Conservation (phyloP, 495 filamentous ascomycete species). For the Penicillium canariense region DNA sequence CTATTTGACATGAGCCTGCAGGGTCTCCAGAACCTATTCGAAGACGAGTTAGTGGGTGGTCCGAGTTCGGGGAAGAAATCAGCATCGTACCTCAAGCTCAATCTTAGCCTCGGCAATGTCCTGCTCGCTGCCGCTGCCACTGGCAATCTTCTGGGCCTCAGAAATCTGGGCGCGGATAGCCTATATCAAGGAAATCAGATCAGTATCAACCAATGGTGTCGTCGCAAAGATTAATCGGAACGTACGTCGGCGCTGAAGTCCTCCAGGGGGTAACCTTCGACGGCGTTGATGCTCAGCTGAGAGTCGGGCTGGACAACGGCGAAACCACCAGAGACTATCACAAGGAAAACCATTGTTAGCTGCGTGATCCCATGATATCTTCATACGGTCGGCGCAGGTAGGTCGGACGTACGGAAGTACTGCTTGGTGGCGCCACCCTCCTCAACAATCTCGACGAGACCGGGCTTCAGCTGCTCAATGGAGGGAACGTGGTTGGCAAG, state of each 20-base stretch:
- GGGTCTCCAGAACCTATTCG: conserved; percentile 65
- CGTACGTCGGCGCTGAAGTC: conserved; percentile 86
- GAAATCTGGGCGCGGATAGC: conserved; percentile 59
- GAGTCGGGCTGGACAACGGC: conserved; percentile 96
- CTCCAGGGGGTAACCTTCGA: conserved; percentile 90
- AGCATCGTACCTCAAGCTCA: conserved; percentile 80
- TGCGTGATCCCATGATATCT: background rate
- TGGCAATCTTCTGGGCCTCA: conserved; percentile 93
- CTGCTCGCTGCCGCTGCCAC: conserved; percentile 88
- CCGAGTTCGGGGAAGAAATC: background rate
- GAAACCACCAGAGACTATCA: conserved; percentile 89
- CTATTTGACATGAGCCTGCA: conserved; percentile 75
- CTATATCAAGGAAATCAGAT: conserved; percentile 21
- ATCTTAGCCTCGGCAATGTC: conserved; percentile 98
- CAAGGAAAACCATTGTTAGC: conserved; percentile 24
- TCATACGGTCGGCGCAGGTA: conserved; percentile 6
- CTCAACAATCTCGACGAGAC: conserved; percentile 92
- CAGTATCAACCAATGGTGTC: conserved; percentile 7
- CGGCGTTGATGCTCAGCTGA: conserved; percentile 92
- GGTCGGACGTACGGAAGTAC: conserved; percentile 84
- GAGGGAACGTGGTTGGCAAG: conserved; percentile 98
- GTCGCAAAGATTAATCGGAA: conserved; percentile 4
- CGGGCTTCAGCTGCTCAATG: conserved; percentile 98
- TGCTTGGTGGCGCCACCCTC: conserved; percentile 91
- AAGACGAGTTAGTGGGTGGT: conserved; percentile 15